phyloP scores from a whole-genome alignment of 768 basidiomycete species.

The Tulasnella calospora region DNA sequence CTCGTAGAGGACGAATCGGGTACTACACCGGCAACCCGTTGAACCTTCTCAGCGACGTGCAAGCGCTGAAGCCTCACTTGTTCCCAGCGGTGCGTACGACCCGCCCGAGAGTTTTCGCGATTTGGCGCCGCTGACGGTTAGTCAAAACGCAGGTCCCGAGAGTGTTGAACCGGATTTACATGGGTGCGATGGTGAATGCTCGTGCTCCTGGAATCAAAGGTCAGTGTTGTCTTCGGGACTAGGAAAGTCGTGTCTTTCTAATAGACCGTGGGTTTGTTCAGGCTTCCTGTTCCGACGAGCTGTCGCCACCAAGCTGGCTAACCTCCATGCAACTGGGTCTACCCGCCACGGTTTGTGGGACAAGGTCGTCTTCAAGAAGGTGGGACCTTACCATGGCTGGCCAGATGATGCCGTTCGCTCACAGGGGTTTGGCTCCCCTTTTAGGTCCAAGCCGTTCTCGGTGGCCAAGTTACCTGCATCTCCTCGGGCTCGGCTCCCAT shows the following conservation, averaged over 20 bases:
- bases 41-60: conserved; percentile 86
- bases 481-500: conserved; percentile 90
- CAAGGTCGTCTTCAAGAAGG: conserved; percentile 86
- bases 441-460: conserved; percentile 75
- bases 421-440: conserved; percentile 22
- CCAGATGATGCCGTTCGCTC: conserved; percentile 24
- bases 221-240: conserved; percentile 34
- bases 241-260: background rate
- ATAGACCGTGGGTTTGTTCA: background rate
- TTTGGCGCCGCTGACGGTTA: background rate
- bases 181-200: conserved; percentile 41
- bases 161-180: conserved; percentile 77
- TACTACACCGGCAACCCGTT: conserved; percentile 85
- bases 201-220: conserved; percentile 67
- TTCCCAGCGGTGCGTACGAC: conserved; percentile 47
- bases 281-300: conserved; percentile 66
- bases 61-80: conserved; percentile 73
- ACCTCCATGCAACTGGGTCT: conserved; percentile 61
- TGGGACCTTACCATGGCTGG: conserved; percentile 30
- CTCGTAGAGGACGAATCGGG: conserved; percentile 68
- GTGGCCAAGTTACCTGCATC: conserved; percentile 66
- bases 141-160: conserved; percentile 51
- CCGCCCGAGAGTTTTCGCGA: background rate
- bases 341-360: conserved; percentile 82
- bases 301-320: conserved; percentile 65